Base-by-base conservation (phyloP, 148 eudicot species). In the Silene uniflora region DNA sequence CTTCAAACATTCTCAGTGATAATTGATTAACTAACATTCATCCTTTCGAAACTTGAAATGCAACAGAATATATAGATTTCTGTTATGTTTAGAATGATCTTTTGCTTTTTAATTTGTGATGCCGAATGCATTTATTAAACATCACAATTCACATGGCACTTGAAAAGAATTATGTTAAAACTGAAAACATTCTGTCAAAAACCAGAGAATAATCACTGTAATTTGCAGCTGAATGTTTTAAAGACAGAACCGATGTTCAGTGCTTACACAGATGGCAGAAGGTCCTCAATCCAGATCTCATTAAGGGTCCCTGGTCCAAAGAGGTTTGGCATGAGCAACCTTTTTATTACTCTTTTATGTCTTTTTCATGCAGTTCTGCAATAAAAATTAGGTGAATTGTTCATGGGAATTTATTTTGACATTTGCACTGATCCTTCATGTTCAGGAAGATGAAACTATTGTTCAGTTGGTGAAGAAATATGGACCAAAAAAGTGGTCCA, bases 191-290 rank as follows among this genome's bases (percentile, higher is more conserved):
- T 12, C 56, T 16, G 17, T 12, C 56, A 52, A 52, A 52, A 52
- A 2, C 56, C 56, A 52, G 10, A 13, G 18, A 52, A 52, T 81
- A 58, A 76, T 58, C 19, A 10, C 35, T 76, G 68, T 52, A 66
- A 61, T 85, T 73, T 86, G 75, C 81, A 93, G 98, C 98, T 74
- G 98, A 93, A 78, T 91, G 95, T 82, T 93, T 91, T 83, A 90
- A 90, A 85, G 95, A 93, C 60, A 84, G 98, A 81, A 91, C 97
- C 76, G 98, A 93, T 81, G 98, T 93, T 59, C 98, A 93, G 73
- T 93, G 98, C 87, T 85, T 91, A 65, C 98, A 93, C 81, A 88
- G 98, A 80, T 93, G 98, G 98, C 98, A 93, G 85, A 93, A 93
- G 78, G 98, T 93, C 77, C 85, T 93, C 54, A 90, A 93, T 84